phyloP scores from a whole-genome alignment of 2,329 filamentous ascomycete species.

The Fusarium praegraminearum region DNA sequence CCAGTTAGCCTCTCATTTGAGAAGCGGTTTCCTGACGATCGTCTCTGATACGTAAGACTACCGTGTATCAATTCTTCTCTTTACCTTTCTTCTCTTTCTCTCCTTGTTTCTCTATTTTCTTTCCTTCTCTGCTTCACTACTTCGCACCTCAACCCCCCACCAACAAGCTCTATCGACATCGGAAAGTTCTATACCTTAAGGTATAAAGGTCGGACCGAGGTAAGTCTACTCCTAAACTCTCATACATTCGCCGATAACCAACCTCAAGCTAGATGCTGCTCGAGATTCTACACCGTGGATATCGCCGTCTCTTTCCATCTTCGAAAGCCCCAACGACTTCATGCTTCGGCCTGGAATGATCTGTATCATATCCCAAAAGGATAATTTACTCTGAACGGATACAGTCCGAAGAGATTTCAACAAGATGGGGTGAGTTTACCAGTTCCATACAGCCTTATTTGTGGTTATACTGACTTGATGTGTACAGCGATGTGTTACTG shows the following conservation, averaged over 20 bases:
- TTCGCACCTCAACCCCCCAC: neutral
- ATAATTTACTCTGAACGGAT: neutral
- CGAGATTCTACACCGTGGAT: neutral
- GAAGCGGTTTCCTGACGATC: neutral
- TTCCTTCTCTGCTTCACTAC: neutral
- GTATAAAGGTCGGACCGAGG: neutral
- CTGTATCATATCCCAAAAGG: neutral
- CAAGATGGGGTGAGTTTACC: neutral
- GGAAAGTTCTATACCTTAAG: neutral
- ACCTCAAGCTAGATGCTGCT: neutral
- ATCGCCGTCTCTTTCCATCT: neutral
- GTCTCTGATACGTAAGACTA: neutral
- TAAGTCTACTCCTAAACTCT: neutral
- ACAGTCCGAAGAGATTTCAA: neutral
- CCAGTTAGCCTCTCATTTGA: too few relatives aligned
- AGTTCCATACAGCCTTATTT: neutral
- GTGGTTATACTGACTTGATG: neutral
- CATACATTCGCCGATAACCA: neutral
- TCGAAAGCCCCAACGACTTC: neutral
- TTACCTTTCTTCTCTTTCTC: neutral
- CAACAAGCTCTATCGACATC: neutral
- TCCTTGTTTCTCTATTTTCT: neutral
- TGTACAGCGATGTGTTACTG: neutral
- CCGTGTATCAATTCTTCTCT: neutral
- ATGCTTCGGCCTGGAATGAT: fast-evolving